Evolutionary conservation across 768 basidiomycete genomes (phyloP).

Genomic region (Russula compacta): DNA sequence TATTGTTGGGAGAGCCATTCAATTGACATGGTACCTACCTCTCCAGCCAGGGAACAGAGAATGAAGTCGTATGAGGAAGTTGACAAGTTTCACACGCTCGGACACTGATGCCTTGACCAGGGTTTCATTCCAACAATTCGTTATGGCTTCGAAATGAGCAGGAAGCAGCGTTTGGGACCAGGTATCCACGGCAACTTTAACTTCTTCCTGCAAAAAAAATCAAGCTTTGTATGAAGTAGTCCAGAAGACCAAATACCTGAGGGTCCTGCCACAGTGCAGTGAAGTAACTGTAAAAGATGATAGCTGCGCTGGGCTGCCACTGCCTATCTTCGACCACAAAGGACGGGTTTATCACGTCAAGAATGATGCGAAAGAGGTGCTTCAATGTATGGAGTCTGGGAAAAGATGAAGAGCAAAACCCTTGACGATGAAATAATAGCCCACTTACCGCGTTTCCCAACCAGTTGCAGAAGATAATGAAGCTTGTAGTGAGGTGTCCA

Average conservation of each 20-base stretch:
- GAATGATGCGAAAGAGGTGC: conserved; percentile 53
- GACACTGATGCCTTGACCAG: conserved; percentile 44
- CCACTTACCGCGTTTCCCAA: conserved; percentile 47
- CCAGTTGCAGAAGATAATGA: conserved; percentile 30
- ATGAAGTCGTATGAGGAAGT: conserved; percentile 60
- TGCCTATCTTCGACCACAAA: conserved; percentile 57
- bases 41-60: conserved; percentile 60
- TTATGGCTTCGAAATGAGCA: conserved; percentile 55
- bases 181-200: conserved; percentile 48
- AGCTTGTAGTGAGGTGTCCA: conserved; percentile 41
- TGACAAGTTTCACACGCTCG: conserved; percentile 48
- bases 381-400: conserved; percentile 43
- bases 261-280: conserved; percentile 54
- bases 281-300: conserved; percentile 55
- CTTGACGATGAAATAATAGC: neutral
- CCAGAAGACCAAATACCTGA: conserved; percentile 33
- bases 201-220: conserved; percentile 46
- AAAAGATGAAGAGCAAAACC: neutral
- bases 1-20: neutral
- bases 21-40: conserved; percentile 33
- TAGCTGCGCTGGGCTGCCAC: conserved; percentile 54
- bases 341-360: conserved; percentile 55
- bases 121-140: conserved; percentile 59
- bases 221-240: neutral
- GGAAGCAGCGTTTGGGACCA: conserved; percentile 54